Evolutionary conservation across 768 basidiomycete species (phyloP), one percentile per base, ranked within the genome.

Genomic region (Termitomyces sp.): DNA sequence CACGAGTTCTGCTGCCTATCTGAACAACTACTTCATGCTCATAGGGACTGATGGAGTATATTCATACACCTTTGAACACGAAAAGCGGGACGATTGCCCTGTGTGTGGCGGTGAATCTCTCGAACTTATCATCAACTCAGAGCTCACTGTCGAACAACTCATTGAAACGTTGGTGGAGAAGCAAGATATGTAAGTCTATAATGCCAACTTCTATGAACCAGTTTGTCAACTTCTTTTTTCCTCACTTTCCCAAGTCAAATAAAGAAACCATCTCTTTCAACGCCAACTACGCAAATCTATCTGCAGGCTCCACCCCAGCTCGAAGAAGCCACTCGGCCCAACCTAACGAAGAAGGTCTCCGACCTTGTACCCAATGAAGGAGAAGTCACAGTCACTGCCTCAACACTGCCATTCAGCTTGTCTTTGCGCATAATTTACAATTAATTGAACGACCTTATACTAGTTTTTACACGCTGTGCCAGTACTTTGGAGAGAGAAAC

Each of bases 11-110:
- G 96, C 96, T 0, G 93, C 95, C 5, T 96, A 88, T 71, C 81
- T 99, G 58, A 92, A 96, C 75, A 98, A 98, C 72, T 99, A 98
- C 72, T 97, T 98, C 75, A 94, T 98, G 95, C 83, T 98, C 60
- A 94, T 96, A 63, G 97, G 97, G 38, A 98, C 94, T 9, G 95
- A 98, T 56, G 91, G 94, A 29, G 85, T 98, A 10, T 99, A 99
- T 75, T 95, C 96, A 2, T 96, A 92, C 76, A 98, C 97, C 0
- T 99, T 98, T 70, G 88, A 97, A 76, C 92, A 96, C 70, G 94
- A 98, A 77, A 88, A 86, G 69, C 89, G 94, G 42, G 82, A 84
- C 1, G 94, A 98, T 69, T 99, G 97, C 72, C 97, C 97, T 3
- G 97, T 98, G 7, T 99, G 97, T 67, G 97, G 97, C 5, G 96